A percentile compares a stretch with the other conserved stretches of the same genome.
phyloP scores from a whole-genome alignment of 2,329 filamentous ascomycete species.

The Colletotrichum tropicale region DNA sequence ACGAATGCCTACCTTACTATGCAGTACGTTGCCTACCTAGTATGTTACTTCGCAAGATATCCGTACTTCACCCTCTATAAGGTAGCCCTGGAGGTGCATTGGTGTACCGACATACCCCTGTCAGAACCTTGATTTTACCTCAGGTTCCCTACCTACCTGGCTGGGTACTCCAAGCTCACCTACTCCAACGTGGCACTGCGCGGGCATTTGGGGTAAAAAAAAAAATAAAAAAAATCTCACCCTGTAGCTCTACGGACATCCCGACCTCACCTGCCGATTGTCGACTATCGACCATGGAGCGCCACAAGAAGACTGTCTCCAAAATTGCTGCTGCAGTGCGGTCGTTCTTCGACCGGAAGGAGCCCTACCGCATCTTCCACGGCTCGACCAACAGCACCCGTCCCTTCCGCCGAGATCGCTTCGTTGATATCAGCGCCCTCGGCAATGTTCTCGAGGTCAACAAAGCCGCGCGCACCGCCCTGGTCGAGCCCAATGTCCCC shows the following conservation, averaged over 20 bases:
- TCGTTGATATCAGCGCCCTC: conserved; percentile 70
- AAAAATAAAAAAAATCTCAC: neutral
- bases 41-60: neutral
- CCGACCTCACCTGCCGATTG: neutral
- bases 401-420: conserved; percentile 46
- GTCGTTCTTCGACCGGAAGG: conserved; percentile 49
- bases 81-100: neutral
- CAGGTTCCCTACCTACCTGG: neutral
- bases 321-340: conserved; percentile 53
- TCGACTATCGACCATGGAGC: conserved; percentile 44
- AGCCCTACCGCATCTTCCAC: conserved; percentile 77
- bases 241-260: neutral
- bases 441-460: conserved; percentile 69
- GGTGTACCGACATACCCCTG: neutral
- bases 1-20: neutral
- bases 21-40: too few species aligned
- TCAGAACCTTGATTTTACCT: conserved; percentile 1
- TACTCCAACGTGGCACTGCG: neutral
- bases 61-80: neutral
- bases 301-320: conserved; percentile 52
- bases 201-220: neutral
- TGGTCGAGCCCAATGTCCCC: conserved; percentile 78
- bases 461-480: conserved; percentile 55
- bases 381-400: conserved; percentile 79
- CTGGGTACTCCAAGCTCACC: too few species aligned